phyloP scores from a whole-genome alignment of 1,139 yeast genomes.

The Debaryomycetaceae sp. region DNA sequence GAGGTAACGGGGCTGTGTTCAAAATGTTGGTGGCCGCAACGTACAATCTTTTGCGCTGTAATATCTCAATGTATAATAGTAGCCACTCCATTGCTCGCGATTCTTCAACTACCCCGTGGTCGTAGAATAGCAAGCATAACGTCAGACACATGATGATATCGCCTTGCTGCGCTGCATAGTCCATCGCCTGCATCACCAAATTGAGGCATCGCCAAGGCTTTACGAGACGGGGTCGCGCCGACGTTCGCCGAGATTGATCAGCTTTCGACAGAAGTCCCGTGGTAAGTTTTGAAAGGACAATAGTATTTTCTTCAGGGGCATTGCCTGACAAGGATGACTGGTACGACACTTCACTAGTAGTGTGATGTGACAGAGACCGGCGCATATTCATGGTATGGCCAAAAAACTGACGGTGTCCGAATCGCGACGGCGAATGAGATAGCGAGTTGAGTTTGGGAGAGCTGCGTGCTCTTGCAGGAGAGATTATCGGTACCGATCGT shows the following conservation, averaged over 20 bases:
- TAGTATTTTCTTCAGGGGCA: too few species aligned
- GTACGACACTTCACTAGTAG: too few species aligned
- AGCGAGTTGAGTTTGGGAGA: too few species aligned
- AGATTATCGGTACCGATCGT: too few species aligned
- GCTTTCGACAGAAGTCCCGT: neutral
- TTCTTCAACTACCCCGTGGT: constrained; percentile 12
- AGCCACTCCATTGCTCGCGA: constrained; percentile 43
- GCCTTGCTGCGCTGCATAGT: constrained; percentile 52
- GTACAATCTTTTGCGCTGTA: constrained; percentile 44
- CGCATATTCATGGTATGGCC: too few species aligned
- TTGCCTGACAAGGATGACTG: too few species aligned
- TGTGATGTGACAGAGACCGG: too few species aligned
- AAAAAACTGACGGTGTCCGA: too few species aligned
- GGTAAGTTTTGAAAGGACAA: neutral
- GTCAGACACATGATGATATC: constrained; percentile 56
- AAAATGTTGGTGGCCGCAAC: constrained; percentile 48
- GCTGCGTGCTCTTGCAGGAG: too few species aligned
- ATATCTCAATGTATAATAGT: constrained; percentile 43
- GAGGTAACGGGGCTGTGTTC: constrained; percentile 29
- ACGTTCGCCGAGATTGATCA: too few species aligned
- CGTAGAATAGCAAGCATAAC: constrained; percentile 45
- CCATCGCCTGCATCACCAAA: constrained; percentile 32
- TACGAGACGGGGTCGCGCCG: neutral
- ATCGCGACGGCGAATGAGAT: too few species aligned
- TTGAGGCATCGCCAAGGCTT: constrained; percentile 24